phyloP scores from a whole-genome alignment of 805 yeast genomes.

The Priceomyces carsonii region DNA sequence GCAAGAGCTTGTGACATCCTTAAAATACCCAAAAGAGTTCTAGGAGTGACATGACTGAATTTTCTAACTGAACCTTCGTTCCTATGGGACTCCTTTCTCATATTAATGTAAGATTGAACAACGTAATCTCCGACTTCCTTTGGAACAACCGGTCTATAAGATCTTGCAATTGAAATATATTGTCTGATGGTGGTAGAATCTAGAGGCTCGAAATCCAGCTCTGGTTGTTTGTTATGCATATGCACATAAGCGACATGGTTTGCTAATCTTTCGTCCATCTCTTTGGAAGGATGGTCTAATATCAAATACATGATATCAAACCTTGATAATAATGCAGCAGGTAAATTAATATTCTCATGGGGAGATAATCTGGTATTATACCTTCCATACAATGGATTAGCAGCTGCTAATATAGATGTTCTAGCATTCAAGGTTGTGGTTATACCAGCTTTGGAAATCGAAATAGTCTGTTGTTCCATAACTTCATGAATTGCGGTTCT shows the following conservation, averaged over 20 bases:
- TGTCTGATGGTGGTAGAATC: slow-evolving; percentile 82
- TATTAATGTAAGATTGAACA: slow-evolving; percentile 79
- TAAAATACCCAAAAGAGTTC: slow-evolving; percentile 87
- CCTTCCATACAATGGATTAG: slow-evolving; percentile 96
- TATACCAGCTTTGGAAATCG: slow-evolving; percentile 96
- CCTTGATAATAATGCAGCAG: slow-evolving; percentile 94
- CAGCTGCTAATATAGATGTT: slow-evolving; percentile 94
- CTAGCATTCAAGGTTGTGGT: slow-evolving; percentile 95
- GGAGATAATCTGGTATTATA: slow-evolving; percentile 90
- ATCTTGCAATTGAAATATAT: slow-evolving; percentile 82
- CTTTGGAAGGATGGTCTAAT: slow-evolving; percentile 80
- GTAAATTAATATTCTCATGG: slow-evolving; percentile 91
- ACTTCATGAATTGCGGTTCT: slow-evolving; percentile 98
- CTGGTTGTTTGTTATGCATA: slow-evolving; percentile 88
- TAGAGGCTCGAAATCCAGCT: slow-evolving; percentile 69
- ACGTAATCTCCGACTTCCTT: slow-evolving; percentile 83
- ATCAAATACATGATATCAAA: slow-evolving; percentile 88
- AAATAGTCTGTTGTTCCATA: slow-evolving; percentile 98
- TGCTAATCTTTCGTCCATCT: slow-evolving; percentile 82
- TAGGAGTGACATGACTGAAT: slow-evolving; percentile 91
- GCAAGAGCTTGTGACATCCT: slow-evolving; percentile 96
- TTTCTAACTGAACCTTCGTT: slow-evolving; percentile 75
- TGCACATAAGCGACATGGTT: slow-evolving; percentile 95
- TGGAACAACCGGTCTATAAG: slow-evolving; percentile 82
- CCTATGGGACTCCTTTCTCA: slow-evolving; percentile 87